A percentile compares a stretch with the other conserved stretches of the same genome.
phyloP scores from a whole-genome alignment of 2,329 filamentous ascomycete species.

The Neurospora crassa region DNA sequence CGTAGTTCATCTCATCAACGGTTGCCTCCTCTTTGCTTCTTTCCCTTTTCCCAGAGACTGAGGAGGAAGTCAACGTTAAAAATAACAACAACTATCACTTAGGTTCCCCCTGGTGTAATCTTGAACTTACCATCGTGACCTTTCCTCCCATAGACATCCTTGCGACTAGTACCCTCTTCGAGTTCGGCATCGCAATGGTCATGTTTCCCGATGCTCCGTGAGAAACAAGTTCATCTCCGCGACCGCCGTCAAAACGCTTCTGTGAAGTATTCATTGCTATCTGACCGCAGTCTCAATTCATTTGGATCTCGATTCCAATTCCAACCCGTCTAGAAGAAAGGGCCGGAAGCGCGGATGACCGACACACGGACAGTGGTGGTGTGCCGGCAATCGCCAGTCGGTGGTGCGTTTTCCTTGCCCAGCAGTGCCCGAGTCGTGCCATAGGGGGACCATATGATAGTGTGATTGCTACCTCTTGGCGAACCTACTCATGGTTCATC shows the following conservation, averaged over 20 bases:
- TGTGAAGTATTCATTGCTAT: background rate
- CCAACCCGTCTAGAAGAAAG: background rate
- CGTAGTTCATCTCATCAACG: background rate
- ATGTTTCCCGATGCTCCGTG: background rate
- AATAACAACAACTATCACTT: too few relatives aligned
- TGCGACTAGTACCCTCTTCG: background rate
- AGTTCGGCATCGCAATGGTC: background rate
- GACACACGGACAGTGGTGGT: background rate
- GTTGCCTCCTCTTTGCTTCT: background rate
- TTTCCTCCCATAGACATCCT: background rate
- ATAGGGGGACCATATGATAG: background rate
- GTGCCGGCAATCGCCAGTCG: background rate
- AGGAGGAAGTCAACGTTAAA: too few relatives aligned
- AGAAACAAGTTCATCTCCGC: background rate
- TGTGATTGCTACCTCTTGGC: background rate
- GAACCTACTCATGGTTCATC: background rate
- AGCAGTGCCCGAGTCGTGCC: background rate
- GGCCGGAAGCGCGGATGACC: background rate
- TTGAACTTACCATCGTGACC: background rate
- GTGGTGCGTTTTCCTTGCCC: background rate
- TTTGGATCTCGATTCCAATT: background rate
- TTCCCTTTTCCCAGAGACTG: background rate
- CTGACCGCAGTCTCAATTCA: background rate
- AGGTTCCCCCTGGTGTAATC: background rate
- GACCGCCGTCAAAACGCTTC: background rate